Evolutionary conservation across 2,329 filamentous ascomycete species (phyloP).

Genomic region (Aureobasidium melanogenum): DNA sequence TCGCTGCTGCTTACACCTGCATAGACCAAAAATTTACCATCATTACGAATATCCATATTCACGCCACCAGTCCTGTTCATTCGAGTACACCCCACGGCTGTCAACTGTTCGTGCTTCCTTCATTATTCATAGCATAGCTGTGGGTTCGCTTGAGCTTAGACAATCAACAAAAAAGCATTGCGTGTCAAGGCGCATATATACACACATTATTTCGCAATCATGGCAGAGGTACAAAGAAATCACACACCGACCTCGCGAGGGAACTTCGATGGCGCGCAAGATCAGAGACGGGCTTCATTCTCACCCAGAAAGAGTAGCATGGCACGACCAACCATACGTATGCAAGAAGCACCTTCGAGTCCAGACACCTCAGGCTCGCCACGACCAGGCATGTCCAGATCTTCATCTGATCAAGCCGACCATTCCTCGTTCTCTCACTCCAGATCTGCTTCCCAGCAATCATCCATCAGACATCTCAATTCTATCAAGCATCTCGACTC

Average conservation of each 20-base stretch:
- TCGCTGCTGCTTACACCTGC: not conserved
- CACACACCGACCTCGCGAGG: not conserved
- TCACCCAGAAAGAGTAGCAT: conserved; percentile 8
- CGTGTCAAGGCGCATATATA: not conserved
- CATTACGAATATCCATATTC: not conserved
- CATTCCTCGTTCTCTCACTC: conserved; percentile 9
- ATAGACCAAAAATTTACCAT: not conserved
- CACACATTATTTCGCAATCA: not conserved
- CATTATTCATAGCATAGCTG: not conserved
- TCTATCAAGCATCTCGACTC: conserved; percentile 13
- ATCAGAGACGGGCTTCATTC: not conserved
- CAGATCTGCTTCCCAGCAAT: conserved; percentile 8
- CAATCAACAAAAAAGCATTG: not conserved
- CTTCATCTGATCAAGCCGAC: conserved; percentile 19
- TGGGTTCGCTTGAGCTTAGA: not conserved
- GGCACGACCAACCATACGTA: conserved; percentile 17
- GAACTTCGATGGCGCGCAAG: not conserved
- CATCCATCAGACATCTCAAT: conserved; percentile 9
- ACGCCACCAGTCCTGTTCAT: not conserved
- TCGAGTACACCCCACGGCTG: not conserved
- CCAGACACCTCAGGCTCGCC: conserved; percentile 26
- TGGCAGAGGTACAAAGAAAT: not conserved
- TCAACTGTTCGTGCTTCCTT: not conserved
- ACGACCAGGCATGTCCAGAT: conserved; percentile 20
- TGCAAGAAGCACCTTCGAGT: conserved; percentile 25